Evolutionary conservation across 2,329 filamentous ascomycete genomes (phyloP).

Genomic region (Colletotrichum musae): DNA sequence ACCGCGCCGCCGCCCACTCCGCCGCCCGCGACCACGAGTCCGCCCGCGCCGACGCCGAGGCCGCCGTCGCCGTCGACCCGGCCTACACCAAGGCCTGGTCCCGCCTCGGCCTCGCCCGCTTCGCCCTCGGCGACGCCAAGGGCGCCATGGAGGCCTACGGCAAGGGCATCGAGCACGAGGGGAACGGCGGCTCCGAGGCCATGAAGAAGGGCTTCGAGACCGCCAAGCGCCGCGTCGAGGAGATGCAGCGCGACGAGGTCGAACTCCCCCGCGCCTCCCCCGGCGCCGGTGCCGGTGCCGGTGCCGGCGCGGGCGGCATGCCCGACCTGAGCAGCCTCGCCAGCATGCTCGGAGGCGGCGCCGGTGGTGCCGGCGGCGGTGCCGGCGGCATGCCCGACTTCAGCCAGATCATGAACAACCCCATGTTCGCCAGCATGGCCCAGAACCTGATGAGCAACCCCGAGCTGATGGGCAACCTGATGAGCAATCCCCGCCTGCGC

Average conservation of each 20-base stretch:
- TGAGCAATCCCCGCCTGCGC: constrained; percentile 91
- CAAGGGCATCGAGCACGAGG: constrained; percentile 93
- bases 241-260: constrained; percentile 73
- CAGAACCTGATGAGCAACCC: constrained; percentile 98
- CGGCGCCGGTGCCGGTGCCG: constrained; percentile 54
- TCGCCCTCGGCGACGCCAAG: constrained; percentile 90
- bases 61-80: constrained; percentile 89
- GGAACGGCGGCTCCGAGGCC: constrained; percentile 92
- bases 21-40: constrained; percentile 87
- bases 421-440: constrained; percentile 98
- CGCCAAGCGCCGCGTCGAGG: constrained; percentile 87
- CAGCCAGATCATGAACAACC: constrained; percentile 91
- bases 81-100: constrained; percentile 98
- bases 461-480: constrained; percentile 89
- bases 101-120: constrained; percentile 89
- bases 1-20: constrained; percentile 94
- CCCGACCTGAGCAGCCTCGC: constrained; percentile 80
- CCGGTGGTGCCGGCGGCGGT: constrained; percentile 70
- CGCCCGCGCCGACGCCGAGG: constrained; percentile 89
- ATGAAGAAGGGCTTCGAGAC: constrained; percentile 99
- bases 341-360: constrained; percentile 77
- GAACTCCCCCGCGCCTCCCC: constrained; percentile 57
- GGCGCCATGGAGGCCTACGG: constrained; percentile 96
- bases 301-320: constrained; percentile 68
- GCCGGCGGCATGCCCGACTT: constrained; percentile 91